Evolutionary conservation across 2,329 filamentous ascomycete genomes (phyloP).

Genomic region (Podosphaera fusca): DNA sequence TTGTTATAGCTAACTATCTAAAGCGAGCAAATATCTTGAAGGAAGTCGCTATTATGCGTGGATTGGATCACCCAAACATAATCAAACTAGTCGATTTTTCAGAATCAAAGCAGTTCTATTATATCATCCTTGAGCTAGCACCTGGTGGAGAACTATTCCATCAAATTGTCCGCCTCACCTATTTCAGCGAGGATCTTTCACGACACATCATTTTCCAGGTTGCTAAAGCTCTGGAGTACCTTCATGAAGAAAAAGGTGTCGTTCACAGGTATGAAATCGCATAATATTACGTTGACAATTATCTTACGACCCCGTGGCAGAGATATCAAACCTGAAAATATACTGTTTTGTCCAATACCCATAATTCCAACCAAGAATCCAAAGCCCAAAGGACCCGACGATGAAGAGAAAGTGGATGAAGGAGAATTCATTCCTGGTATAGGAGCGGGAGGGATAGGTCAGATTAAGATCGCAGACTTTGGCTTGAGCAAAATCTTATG

Average conservation of each 20-base stretch:
- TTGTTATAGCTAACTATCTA: slow-evolving; percentile 2
- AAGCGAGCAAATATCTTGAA: slow-evolving; percentile 95
- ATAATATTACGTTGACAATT: slow-evolving; percentile 14
- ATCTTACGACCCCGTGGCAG: slow-evolving; percentile 25
- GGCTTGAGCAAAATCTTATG: slow-evolving; percentile 94
- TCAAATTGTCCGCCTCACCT: slow-evolving; percentile 91
- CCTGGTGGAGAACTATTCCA: slow-evolving; percentile 94
- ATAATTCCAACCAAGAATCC: slow-evolving; percentile 60
- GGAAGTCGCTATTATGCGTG: slow-evolving; percentile 96
- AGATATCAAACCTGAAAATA: slow-evolving; percentile 96
- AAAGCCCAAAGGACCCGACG: slow-evolving; percentile 61
- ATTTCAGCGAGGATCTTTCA: slow-evolving; percentile 90
- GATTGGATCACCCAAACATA: slow-evolving; percentile 89
- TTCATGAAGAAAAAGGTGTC: slow-evolving; percentile 86
- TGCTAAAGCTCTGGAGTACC: slow-evolving; percentile 76
- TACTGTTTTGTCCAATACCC: slow-evolving; percentile 73
- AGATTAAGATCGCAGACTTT: slow-evolving; percentile 96
- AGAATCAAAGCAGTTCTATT: slow-evolving; percentile 88
- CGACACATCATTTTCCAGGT: slow-evolving; percentile 89
- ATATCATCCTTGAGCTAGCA: slow-evolving; percentile 86
- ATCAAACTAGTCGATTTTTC: slow-evolving; percentile 83
- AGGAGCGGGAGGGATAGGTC: slow-evolving; percentile 74
- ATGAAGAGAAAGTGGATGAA: slow-evolving; percentile 94
- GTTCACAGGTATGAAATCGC: slow-evolving; percentile 56
- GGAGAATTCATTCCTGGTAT: slow-evolving; percentile 70